Percentiles rank a stretch among this genome's conserved stretches.
Conservation (phyloP, 2,329 filamentous ascomycete genomes). For the Verticillium tricorpus region DNA sequence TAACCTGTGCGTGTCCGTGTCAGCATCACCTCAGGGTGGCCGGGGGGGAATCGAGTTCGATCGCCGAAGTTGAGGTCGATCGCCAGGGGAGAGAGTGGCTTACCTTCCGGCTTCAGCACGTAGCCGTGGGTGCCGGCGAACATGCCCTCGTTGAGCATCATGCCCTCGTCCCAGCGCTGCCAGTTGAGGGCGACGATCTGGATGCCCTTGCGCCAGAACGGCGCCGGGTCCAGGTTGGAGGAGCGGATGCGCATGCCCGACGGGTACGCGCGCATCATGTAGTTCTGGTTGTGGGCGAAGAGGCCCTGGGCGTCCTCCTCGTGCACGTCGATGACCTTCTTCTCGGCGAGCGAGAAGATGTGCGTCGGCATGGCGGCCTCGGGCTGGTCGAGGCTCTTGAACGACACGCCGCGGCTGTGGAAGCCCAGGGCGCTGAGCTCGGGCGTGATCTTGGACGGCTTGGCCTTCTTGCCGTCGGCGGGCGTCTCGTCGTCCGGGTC, state of each 20-base stretch:
- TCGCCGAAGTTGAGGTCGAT: too few species aligned
- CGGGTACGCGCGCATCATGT: conserved; percentile 84
- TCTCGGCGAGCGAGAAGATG: conserved; percentile 65
- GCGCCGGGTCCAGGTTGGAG: conserved; percentile 79
- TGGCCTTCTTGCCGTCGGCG: conserved; percentile 36
- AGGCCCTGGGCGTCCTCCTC: conserved; percentile 47
- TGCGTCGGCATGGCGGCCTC: conserved; percentile 61
- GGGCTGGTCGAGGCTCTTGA: conserved; percentile 71
- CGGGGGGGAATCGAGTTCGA: too few species aligned
- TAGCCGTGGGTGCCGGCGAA: conserved; percentile 81
- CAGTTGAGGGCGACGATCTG: conserved; percentile 93
- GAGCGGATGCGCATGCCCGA: conserved; percentile 77
- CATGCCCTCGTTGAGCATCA: conserved; percentile 96
- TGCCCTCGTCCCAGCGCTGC: conserved; percentile 85
- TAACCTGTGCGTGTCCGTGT: conserved; percentile 20
- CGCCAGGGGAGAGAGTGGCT: neutral
- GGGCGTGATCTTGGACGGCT: conserved; percentile 63
- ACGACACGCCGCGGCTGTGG: conserved; percentile 79
- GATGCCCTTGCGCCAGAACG: conserved; percentile 84
- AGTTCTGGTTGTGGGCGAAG: conserved; percentile 77
- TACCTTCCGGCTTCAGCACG: conserved; percentile 75
- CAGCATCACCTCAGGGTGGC: neutral
- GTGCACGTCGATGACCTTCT: conserved; percentile 57
- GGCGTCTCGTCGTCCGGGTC: conserved; percentile 32
- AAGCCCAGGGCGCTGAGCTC: conserved; percentile 71